Percentiles rank a stretch among this genome's conserved stretches.
These are phyloP conservation scores for Kazachstania psychrophila DNA, from an alignment of 805 yeast species.

Conservation along the genomic window DNA sequence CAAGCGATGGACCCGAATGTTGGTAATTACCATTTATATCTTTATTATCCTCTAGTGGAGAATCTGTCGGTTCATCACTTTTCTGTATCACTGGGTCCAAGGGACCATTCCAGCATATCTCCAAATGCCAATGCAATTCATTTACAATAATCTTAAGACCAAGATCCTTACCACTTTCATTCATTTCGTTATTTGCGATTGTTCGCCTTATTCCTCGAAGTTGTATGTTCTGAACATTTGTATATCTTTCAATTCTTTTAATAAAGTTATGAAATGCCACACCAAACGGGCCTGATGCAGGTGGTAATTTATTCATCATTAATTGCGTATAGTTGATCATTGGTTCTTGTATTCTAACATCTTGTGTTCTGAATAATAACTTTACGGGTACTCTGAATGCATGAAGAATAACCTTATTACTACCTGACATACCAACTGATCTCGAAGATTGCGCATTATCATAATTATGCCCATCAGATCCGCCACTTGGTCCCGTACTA, in stretches of 20 bases:
- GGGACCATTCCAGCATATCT: constrained; percentile 30
- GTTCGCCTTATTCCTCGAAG: constrained; percentile 33
- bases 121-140: constrained; percentile 28
- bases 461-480: constrained; percentile 5
- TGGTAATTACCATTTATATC: not conserved
- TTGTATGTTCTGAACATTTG: constrained; percentile 41
- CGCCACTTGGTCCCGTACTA: constrained; percentile 5
- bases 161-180: constrained; percentile 3
- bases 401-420: constrained; percentile 41
- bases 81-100: constrained; percentile 14
- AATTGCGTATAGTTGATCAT: constrained; percentile 45
- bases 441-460: constrained; percentile 2
- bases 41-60: too few relatives aligned
- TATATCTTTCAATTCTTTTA: constrained; percentile 58
- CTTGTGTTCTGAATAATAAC: constrained; percentile 46
- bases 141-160: constrained; percentile 22
- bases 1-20: too few relatives aligned
- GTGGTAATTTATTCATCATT: constrained; percentile 41
- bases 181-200: constrained; percentile 2
- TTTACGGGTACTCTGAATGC: constrained; percentile 65
- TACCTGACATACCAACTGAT: constrained; percentile 4
- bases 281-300: constrained; percentile 24
- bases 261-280: constrained; percentile 43
- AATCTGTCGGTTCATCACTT: too few relatives aligned
- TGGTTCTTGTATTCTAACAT: constrained; percentile 53